Conservation (phyloP, 768 basidiomycete genomes). For the Melanogaster broomeanus region DNA sequence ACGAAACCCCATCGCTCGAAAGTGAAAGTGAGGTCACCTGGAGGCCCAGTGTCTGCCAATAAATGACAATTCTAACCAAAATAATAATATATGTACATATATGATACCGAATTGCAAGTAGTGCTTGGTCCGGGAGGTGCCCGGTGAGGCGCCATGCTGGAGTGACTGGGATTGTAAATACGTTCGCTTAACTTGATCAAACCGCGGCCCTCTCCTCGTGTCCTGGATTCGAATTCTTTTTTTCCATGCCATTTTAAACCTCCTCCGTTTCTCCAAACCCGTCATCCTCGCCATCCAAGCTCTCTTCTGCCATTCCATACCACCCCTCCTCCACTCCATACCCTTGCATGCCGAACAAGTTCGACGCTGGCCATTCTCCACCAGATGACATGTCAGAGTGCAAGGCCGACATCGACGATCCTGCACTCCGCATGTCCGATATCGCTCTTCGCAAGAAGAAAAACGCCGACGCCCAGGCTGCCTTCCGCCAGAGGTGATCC, state of each 20-base stretch:
- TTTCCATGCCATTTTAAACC: conserved; percentile 64
- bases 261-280: conserved; percentile 19
- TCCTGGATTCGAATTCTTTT: conserved; percentile 65
- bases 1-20: not conserved
- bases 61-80: too few relatives aligned
- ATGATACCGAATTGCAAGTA: conserved; percentile 8
- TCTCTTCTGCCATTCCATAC: conserved; percentile 1
- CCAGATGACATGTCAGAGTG: conserved; percentile 39
- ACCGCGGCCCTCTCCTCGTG: conserved; percentile 61
- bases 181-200: conserved; percentile 40
- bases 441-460: conserved; percentile 82
- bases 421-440: conserved; percentile 53
- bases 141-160: conserved; percentile 25
- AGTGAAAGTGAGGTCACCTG: conserved; percentile 2
- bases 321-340: conserved; percentile 23
- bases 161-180: conserved; percentile 39
- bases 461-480: conserved; percentile 88
- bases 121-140: conserved; percentile 4
- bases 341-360: conserved; percentile 31
- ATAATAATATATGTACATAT: conserved; percentile 5
- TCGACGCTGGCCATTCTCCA: conserved; percentile 26
- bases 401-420: conserved; percentile 39
- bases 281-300: conserved; percentile 12
- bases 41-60: not conserved
- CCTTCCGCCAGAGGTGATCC: conserved; percentile 64